Conservation (phyloP, 176 grass and related monocot species). For the Otatea glauca region DNA sequence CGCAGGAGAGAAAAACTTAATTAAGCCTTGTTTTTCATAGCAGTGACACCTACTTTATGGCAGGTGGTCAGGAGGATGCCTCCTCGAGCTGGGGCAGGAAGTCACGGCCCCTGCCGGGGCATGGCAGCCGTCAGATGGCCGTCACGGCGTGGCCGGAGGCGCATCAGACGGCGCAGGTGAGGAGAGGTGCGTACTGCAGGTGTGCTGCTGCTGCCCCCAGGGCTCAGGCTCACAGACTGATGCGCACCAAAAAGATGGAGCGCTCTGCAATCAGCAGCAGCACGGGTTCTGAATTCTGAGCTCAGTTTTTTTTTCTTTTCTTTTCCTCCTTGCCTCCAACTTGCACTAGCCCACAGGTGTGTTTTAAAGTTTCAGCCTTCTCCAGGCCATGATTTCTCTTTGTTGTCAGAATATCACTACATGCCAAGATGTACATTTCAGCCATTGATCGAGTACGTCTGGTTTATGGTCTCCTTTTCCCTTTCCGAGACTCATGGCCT, state of each 20-base stretch:
- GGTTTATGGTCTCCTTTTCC: neutral
- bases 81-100: constrained; percentile 50
- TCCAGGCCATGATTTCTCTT: constrained; percentile 17
- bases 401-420: constrained; percentile 12
- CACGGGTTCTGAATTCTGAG: constrained; percentile 20
- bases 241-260: neutral
- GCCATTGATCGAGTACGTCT: constrained; percentile 14
- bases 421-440: constrained; percentile 35
- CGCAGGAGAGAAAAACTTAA: neutral
- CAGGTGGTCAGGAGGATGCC: constrained; percentile 44
- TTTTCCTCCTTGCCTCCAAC: neutral
- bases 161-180: neutral
- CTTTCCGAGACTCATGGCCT: neutral
- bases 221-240: neutral
- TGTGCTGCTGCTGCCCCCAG: neutral
- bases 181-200: constrained; percentile 20
- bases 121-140: neutral
- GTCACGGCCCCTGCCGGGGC: constrained; percentile 29
- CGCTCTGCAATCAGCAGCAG: neutral
- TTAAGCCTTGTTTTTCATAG: neutral
- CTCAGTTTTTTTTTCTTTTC: neutral
- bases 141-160: neutral
- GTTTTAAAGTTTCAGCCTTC: constrained; percentile 17
- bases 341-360: constrained; percentile 1
- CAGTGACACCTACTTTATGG: neutral